Evolutionary conservation across 2,329 filamentous ascomycete species (phyloP).

Genomic region (Cyclaneusma minus): DNA sequence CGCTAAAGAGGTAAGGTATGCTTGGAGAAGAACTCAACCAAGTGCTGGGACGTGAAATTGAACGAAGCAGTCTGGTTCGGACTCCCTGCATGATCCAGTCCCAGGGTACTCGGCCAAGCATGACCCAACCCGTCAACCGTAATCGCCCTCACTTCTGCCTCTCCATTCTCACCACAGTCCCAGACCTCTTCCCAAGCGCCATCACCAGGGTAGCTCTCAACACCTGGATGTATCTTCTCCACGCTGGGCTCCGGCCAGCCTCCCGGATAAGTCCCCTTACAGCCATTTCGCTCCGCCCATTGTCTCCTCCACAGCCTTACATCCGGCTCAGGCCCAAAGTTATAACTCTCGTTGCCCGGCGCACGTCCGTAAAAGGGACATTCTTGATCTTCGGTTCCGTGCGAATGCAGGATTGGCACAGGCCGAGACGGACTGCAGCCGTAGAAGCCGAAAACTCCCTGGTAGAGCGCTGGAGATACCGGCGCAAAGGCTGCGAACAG

Average conservation of each 20-base stretch:
- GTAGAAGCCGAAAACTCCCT: conserved; percentile 1
- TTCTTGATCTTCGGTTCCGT: conserved; percentile 4
- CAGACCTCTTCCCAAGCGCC: too few relatives aligned
- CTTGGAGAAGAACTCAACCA: conserved; percentile 4
- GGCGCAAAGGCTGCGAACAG: conserved; percentile 28
- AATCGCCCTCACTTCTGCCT: conserved; percentile 2
- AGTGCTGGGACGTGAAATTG: conserved; percentile 5
- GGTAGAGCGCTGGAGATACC: conserved; percentile 26
- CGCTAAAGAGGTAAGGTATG: too few relatives aligned
- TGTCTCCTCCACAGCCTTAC: conserved; percentile 4
- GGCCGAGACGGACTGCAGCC: conserved; percentile 3
- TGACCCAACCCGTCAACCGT: conserved; percentile 2
- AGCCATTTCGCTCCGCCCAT: conserved; percentile 6
- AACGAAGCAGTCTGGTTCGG: conserved; percentile 4
- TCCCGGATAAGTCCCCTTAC: conserved; percentile 3
- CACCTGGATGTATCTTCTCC: too few relatives aligned
- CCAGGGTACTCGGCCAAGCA: conserved; percentile 4
- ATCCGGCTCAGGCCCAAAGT: conserved; percentile 4
- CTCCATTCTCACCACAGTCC: conserved; percentile 5
- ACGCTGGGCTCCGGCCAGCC: too few relatives aligned
- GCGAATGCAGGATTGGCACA: conserved; percentile 1
- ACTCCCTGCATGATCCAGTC: conserved; percentile 3
- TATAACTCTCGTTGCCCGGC: too few relatives aligned
- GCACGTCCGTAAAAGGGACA: too few relatives aligned
- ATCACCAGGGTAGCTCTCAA: too few relatives aligned